These are phyloP conservation scores for Asterochloris sp. DNA, from an alignment of 139 green algal species.

Conservation along the genomic window DNA sequence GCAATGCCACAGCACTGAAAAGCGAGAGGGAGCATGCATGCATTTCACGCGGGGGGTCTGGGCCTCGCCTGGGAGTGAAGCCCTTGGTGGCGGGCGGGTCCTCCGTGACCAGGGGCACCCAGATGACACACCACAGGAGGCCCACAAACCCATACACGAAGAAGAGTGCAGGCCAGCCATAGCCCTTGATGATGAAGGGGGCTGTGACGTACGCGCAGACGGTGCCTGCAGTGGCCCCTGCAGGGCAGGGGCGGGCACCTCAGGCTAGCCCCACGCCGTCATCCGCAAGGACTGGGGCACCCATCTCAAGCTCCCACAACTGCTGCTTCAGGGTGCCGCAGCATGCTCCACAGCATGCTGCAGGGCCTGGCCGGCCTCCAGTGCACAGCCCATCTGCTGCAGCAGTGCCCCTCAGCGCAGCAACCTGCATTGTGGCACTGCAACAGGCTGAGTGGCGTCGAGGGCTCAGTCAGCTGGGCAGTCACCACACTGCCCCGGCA, in stretches of 20 bases:
- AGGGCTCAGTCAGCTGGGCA: no score
- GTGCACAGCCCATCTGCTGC: no score
- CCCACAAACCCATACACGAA: slow-evolving; percentile 56
- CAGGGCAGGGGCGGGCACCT: background rate
- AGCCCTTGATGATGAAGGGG: slow-evolving; percentile 50
- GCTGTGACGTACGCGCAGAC: slow-evolving; percentile 56
- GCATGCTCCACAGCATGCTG: no score
- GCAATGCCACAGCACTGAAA: no score
- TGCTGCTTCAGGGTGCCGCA: no score
- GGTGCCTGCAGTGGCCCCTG: slow-evolving; percentile 39
- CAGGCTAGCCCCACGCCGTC: background rate
- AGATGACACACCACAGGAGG: slow-evolving; percentile 59
- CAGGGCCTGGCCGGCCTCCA: no score
- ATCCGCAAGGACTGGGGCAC: background rate
- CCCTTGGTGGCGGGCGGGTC: background rate
- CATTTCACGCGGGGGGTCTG: no score
- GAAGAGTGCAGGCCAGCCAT: slow-evolving; percentile 59
- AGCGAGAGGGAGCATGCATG: no score
- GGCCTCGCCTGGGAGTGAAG: background rate
- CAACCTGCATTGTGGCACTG: no score
- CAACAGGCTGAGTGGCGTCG: no score
- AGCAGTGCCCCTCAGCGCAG: no score
- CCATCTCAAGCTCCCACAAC: no score
- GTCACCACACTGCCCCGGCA: background rate
- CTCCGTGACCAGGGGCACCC: slow-evolving; percentile 40